A percentile compares a stretch with the other conserved stretches of the same genome.
These are phyloP conservation scores for Sphagnurus paluster DNA, from an alignment of 1,284 basidiomycete species.

Conservation along the genomic window DNA sequence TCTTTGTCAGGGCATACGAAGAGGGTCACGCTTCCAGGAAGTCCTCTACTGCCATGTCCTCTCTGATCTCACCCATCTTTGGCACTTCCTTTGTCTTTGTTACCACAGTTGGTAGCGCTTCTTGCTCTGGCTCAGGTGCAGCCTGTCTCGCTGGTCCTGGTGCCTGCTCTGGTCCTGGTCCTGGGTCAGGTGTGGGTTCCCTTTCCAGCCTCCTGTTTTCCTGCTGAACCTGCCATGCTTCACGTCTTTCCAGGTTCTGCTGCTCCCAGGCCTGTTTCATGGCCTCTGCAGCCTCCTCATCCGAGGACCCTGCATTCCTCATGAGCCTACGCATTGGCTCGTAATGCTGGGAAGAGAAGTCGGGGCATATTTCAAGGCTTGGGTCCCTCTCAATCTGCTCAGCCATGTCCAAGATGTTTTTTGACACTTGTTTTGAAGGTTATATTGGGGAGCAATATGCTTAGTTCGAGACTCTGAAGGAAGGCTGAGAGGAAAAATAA, in stretches of 20 bases:
- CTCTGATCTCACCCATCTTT: not conserved
- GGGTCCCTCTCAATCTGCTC: not conserved
- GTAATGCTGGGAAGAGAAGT: not conserved
- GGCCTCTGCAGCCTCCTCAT: not conserved
- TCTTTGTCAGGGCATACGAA: slow-evolving; percentile 23
- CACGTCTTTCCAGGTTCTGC: no score
- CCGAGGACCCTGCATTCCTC: not conserved
- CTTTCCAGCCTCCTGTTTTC: no score
- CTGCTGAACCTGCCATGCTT: no score
- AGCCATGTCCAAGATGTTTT: not conserved
- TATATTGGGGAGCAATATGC: not conserved
- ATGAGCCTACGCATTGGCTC: not conserved
- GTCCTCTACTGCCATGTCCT: not conserved
- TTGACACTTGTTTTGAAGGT: not conserved
- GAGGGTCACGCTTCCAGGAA: slow-evolving; percentile 6
- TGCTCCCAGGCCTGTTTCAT: not conserved
- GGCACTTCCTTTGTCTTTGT: not conserved
- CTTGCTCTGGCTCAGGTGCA: not conserved
- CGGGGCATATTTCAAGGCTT: not conserved
- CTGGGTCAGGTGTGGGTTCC: no score
- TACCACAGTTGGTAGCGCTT: not conserved
- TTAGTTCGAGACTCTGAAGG: not conserved
- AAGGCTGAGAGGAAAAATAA: no score
- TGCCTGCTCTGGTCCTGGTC: not conserved
- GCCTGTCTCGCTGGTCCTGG: not conserved